These are phyloP conservation scores for Pseudogymnoascus verrucosus DNA, from an alignment of 2,329 filamentous ascomycete genomes.

Conservation along the genomic window DNA sequence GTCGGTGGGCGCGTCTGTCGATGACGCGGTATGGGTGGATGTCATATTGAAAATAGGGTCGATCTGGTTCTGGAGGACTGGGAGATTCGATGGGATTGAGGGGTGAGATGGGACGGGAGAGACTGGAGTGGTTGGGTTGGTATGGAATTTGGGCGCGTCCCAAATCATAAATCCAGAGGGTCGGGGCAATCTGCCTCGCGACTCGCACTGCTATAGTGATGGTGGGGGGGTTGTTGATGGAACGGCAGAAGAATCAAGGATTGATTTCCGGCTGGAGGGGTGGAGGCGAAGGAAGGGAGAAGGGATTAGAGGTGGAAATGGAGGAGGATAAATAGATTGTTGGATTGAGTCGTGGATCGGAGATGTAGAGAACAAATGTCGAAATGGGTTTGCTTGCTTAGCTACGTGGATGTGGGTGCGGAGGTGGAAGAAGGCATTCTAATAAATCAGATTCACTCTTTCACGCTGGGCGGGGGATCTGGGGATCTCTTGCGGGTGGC, in stretches of 20 bases:
- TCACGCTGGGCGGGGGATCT: background rate
- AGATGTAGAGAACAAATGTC: background rate
- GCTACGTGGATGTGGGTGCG: background rate
- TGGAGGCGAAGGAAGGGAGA: background rate
- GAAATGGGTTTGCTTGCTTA: background rate
- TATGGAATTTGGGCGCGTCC: conserved; percentile 51
- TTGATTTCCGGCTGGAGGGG: conserved; percentile 1
- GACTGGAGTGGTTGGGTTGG: conserved; percentile 59
- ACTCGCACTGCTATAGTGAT: background rate
- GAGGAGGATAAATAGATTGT: background rate
- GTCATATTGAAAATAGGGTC: conserved; percentile 64
- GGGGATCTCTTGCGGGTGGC: background rate
- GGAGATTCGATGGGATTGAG: conserved; percentile 60
- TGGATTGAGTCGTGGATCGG: background rate
- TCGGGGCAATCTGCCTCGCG: background rate
- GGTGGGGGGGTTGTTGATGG: background rate
- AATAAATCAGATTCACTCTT: conserved; percentile 8
- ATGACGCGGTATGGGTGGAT: conserved; percentile 43
- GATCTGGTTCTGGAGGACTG: conserved; percentile 63
- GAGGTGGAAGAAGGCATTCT: background rate
- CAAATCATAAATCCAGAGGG: conserved; percentile 17
- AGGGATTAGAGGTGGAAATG: background rate
- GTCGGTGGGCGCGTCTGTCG: conserved; percentile 17
- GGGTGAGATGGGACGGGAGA: conserved; percentile 64
- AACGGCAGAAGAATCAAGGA: conserved; percentile 1